Conservation (phyloP, 2,329 filamentous ascomycete genomes). For the Sclerotinia spermophila region DNA sequence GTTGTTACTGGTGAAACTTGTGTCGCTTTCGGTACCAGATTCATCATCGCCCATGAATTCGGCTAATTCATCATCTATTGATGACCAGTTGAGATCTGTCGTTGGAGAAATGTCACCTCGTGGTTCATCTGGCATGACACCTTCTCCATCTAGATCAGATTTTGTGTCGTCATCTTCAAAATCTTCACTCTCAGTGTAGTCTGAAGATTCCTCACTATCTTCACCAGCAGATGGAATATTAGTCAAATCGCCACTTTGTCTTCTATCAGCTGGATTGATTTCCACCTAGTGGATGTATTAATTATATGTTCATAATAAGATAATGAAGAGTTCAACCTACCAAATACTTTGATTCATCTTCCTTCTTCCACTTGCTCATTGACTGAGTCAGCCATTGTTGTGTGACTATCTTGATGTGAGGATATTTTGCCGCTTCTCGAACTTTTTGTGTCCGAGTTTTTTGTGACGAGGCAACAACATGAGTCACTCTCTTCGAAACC, state of each 20-base stretch:
- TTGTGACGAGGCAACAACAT: constrained; percentile 67
- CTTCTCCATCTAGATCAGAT: constrained; percentile 44
- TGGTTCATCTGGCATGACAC: constrained; percentile 49
- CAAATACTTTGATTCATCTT: constrained; percentile 64
- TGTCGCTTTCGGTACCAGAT: constrained; percentile 44
- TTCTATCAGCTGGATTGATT: constrained; percentile 64
- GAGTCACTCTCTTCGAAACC: constrained; percentile 63
- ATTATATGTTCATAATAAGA: not conserved
- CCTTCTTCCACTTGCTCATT: constrained; percentile 75
- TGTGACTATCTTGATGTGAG: constrained; percentile 84
- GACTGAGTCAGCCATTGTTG: constrained; percentile 86
- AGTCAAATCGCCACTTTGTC: constrained; percentile 40
- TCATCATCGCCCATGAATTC: constrained; percentile 65
- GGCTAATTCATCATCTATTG: constrained; percentile 67
- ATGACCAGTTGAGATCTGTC: constrained; percentile 58
- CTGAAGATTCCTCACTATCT: constrained; percentile 38
- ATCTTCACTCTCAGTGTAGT: constrained; percentile 38
- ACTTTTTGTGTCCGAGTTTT: constrained; percentile 86
- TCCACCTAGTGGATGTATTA: constrained; percentile 46
- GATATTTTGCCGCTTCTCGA: constrained; percentile 74
- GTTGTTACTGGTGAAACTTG: constrained; percentile 24
- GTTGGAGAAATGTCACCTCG: constrained; percentile 52
- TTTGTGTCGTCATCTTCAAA: constrained; percentile 36
- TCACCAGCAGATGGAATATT: constrained; percentile 44
- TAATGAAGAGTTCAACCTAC: constrained; percentile 23